phyloP scores from a whole-genome alignment of 129 eudicot species.

The Centrapalus pauciflorus region DNA sequence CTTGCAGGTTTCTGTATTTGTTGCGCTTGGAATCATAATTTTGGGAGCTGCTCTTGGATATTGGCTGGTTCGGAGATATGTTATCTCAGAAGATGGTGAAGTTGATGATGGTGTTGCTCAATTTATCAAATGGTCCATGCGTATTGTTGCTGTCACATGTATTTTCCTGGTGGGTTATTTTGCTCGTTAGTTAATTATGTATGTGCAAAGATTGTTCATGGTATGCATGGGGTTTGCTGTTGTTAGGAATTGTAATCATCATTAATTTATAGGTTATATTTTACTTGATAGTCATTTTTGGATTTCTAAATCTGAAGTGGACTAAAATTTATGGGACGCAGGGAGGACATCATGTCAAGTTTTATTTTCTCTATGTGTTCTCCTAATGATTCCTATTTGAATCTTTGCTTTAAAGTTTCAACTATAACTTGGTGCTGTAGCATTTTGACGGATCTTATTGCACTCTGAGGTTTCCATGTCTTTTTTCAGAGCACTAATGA shows the following conservation, averaged over 20 bases:
- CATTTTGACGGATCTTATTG: background rate
- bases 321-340: background rate
- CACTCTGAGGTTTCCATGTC: background rate
- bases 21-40: slow-evolving; percentile 46
- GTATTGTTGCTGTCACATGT: slow-evolving; percentile 57
- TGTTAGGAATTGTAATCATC: too few species aligned
- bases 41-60: slow-evolving; percentile 80
- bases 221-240: background rate
- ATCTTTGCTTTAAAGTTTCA: background rate
- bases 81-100: slow-evolving; percentile 70
- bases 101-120: slow-evolving; percentile 80
- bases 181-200: background rate
- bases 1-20: slow-evolving; percentile 53
- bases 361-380: background rate
- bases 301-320: background rate
- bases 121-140: slow-evolving; percentile 89
- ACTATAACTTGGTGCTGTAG: background rate
- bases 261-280: too few species aligned
- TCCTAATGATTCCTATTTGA: too few species aligned
- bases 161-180: slow-evolving; percentile 52
- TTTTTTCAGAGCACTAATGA: slow-evolving; percentile 74
- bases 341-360: background rate
- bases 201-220: background rate
- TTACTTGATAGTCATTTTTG: too few species aligned
- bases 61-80: slow-evolving; percentile 70